Base-by-base conservation (phyloP, 768 basidiomycete genomes). In the Tulasnella sp. region DNA sequence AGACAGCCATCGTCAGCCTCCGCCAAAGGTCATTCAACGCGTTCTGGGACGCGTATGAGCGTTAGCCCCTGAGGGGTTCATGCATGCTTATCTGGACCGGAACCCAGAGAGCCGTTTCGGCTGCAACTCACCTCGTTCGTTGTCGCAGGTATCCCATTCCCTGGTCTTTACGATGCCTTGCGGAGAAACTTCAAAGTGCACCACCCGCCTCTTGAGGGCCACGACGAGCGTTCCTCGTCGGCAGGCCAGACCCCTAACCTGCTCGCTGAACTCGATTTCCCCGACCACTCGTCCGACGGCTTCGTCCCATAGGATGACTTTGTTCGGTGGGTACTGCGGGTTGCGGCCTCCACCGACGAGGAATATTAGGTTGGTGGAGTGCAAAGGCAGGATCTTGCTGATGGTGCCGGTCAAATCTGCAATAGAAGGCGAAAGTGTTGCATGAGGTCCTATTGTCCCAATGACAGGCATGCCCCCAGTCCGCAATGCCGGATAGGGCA, bases 261-360 rank as follows among this genome's bases (percentile, higher is more conserved):
- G 87, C 84, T 95, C 95, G 81, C 92, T 88, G 82, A 97, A 96
- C 84, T 96, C 94, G 79, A 96, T 88, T 83, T 96, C 94, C 48
- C 93, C 93, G 72, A 94, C 92, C 83, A 95, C 93, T 79, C 86
- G 85, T n/a, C 89, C 89, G 4, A 88, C 84, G 3, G 87, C 88
- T 84, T 94, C 94, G 84, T 96, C 92, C 94, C 94, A 96, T 75
- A 97, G 83, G 80, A 96, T 87, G 75, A 96, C 93, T 85, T 97
- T 96, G 85, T 96, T 96, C 39, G 92, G 93, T 39, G 95, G 93
- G 84, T 95, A 96, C 13, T 92, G 88, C 40, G 95, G 95, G 83
- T 93, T 95, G 76, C 91, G 88, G 51, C 95, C 94, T 69, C 95
- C 95, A 72, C 95, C 95, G 76, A 95, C 87, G 70, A 96, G 90